These are phyloP conservation scores for Luffa aegyptiaca DNA, from an alignment of 306 rosid genomes.

Conservation along the genomic window DNA sequence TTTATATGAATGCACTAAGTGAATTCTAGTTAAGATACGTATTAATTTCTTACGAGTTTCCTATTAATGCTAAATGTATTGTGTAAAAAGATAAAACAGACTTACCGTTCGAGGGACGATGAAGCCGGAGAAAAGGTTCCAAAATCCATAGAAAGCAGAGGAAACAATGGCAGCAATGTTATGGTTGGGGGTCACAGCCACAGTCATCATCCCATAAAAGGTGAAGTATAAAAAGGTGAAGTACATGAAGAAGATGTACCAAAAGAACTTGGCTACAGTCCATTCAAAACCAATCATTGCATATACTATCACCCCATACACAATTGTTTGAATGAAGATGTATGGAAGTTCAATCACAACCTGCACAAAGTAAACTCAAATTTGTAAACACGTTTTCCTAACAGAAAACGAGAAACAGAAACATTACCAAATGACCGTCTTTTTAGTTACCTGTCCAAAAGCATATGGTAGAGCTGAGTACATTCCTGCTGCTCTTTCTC, in stretches of 20 bases:
- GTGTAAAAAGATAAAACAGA: neutral
- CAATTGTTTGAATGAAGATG: slow-evolving; percentile 6
- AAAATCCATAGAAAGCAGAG: slow-evolving; percentile 24
- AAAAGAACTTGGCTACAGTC: slow-evolving; percentile 10
- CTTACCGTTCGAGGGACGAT: slow-evolving; percentile 26
- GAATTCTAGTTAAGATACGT: neutral
- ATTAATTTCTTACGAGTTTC: neutral
- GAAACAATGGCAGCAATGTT: slow-evolving; percentile 18
- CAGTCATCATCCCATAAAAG: slow-evolving; percentile 17
- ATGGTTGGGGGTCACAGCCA: slow-evolving; percentile 17
- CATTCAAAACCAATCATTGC: slow-evolving; percentile 16
- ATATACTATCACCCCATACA: slow-evolving; percentile 11
- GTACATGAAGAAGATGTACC: slow-evolving; percentile 19
- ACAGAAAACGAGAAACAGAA: neutral
- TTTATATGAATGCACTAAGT: neutral
- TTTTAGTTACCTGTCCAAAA: slow-evolving; percentile 31
- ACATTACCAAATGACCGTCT: neutral
- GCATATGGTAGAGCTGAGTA: slow-evolving; percentile 43
- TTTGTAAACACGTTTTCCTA: neutral
- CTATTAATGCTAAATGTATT: neutral
- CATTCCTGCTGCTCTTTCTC: slow-evolving; percentile 45
- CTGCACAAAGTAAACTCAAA: neutral
- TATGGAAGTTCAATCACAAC: slow-evolving; percentile 13
- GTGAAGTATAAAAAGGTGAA: slow-evolving; percentile 15
- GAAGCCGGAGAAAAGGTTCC: slow-evolving; percentile 36